Percentiles rank a stretch among this genome's conserved stretches.
phyloP scores from a whole-genome alignment of 1,284 basidiomycete genomes.

The Rhizopogon parksii region DNA sequence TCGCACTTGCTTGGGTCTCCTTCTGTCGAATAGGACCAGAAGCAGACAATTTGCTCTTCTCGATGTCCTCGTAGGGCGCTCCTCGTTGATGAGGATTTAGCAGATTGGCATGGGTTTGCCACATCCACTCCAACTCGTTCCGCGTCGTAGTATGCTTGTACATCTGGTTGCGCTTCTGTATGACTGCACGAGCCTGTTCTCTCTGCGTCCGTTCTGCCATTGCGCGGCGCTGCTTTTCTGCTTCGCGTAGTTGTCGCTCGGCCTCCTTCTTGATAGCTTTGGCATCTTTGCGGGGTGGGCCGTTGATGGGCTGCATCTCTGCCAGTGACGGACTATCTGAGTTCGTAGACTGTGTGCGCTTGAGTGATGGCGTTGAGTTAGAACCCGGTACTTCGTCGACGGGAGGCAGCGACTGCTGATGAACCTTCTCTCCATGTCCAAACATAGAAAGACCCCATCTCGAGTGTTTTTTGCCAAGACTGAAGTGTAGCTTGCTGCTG shows the following conservation, averaged over 20 bases:
- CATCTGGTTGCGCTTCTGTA: slow-evolving; percentile 84
- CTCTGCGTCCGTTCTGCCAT: slow-evolving; percentile 66
- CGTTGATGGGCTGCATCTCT: slow-evolving; percentile 39
- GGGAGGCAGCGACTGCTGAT: slow-evolving; percentile 54
- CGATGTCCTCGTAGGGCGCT: slow-evolving; percentile 29
- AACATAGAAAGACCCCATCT: slow-evolving; percentile 69
- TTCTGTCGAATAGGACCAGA: slow-evolving; percentile 57
- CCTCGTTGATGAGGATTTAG: slow-evolving; percentile 29
- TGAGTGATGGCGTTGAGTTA: slow-evolving; percentile 60
- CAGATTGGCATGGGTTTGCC: slow-evolving; percentile 32
- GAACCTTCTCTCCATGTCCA: slow-evolving; percentile 64
- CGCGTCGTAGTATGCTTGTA: slow-evolving; percentile 48
- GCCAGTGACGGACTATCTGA: slow-evolving; percentile 59
- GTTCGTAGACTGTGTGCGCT: slow-evolving; percentile 80
- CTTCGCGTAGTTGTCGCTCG: slow-evolving; percentile 76
- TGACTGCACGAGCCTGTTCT: slow-evolving; percentile 91
- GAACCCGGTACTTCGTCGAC: slow-evolving; percentile 62
- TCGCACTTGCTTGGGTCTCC: slow-evolving; percentile 32
- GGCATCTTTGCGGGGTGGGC: slow-evolving; percentile 49
- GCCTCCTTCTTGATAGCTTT: slow-evolving; percentile 91
- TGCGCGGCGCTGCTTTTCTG: slow-evolving; percentile 81
- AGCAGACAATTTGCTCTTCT: slow-evolving; percentile 43
- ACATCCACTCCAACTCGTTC: slow-evolving; percentile 56
- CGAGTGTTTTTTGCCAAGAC: slow-evolving; percentile 60
- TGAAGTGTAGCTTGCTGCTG: slow-evolving; percentile 46